Evolutionary conservation across 1,284 basidiomycete genomes (phyloP).

Genomic region (Leccinum fuscescens): DNA sequence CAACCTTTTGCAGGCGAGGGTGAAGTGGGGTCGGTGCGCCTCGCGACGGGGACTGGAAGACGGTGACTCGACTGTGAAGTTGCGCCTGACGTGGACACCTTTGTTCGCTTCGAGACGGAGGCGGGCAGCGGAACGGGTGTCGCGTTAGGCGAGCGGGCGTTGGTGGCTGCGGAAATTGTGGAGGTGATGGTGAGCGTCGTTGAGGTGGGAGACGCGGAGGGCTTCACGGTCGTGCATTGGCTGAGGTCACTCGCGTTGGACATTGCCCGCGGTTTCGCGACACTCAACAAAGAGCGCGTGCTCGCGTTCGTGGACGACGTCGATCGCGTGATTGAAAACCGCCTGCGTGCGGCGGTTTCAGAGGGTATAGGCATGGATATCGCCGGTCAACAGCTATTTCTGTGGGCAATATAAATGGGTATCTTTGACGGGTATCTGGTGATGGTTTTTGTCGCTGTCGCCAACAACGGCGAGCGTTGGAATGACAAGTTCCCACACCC

Average conservation of each 20-base stretch:
- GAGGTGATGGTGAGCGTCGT: slow-evolving; percentile 25
- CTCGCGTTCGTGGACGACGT: slow-evolving; percentile 8
- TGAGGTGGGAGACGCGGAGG: slow-evolving; percentile 28
- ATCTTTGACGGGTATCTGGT: slow-evolving; percentile 12
- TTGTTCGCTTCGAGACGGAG: slow-evolving; percentile 21
- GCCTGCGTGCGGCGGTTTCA: slow-evolving; percentile 29
- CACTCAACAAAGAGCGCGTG: slow-evolving; percentile 25
- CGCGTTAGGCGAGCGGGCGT: slow-evolving; percentile 31
- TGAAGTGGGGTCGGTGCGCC: slow-evolving; percentile 21
- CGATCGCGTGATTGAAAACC: slow-evolving; percentile 29
- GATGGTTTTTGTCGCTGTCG: slow-evolving; percentile 17
- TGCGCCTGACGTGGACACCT: slow-evolving; percentile 13
- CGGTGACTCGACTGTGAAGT: slow-evolving; percentile 25
- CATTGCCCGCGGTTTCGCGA: slow-evolving; percentile 31
- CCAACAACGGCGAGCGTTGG: slow-evolving; percentile 16
- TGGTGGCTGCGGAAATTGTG: slow-evolving; percentile 13
- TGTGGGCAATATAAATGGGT: background rate
- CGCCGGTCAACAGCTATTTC: slow-evolving; percentile 3
- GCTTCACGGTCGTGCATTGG: slow-evolving; percentile 44
- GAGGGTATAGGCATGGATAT: slow-evolving; percentile 29
- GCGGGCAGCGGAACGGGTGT: slow-evolving; percentile 28
- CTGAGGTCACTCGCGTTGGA: slow-evolving; percentile 35
- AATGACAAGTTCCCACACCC: slow-evolving; percentile 16
- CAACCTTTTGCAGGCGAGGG: slow-evolving; percentile 28
- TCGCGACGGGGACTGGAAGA: slow-evolving; percentile 23